These are phyloP conservation scores for Protomyces pachydermus DNA, from an alignment of 1,139 yeast species.

Conservation along the genomic window DNA sequence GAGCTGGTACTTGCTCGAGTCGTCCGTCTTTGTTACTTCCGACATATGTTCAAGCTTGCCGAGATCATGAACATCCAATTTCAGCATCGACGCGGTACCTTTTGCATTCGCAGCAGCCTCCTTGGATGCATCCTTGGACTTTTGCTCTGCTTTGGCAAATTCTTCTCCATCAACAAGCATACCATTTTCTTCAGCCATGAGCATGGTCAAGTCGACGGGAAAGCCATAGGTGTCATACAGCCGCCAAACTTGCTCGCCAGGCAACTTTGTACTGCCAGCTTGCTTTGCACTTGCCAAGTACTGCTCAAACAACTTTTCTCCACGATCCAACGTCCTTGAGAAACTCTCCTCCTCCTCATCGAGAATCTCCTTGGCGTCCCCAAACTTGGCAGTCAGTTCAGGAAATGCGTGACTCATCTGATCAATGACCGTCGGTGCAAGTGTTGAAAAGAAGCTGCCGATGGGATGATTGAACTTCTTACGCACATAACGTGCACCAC, in stretches of 20 bases:
- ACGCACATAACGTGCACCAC: conserved; percentile 96
- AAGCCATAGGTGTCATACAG: conserved; percentile 98
- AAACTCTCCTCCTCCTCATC: conserved; percentile 95
- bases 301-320: conserved; percentile 92
- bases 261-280: conserved; percentile 65
- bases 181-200: conserved; percentile 99
- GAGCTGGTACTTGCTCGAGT: conserved; percentile 53
- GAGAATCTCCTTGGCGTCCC: conserved; percentile 78
- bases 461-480: conserved; percentile 94
- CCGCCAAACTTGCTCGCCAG: conserved; percentile 97
- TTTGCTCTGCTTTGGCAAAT: conserved; percentile 82
- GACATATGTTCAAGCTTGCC: conserved; percentile 44
- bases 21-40: conserved; percentile 75
- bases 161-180: conserved; percentile 85
- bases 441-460: conserved; percentile 84
- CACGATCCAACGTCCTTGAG: conserved; percentile 92
- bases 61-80: conserved; percentile 85
- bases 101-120: conserved; percentile 84
- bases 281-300: conserved; percentile 68
- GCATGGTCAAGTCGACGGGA: conserved; percentile 95
- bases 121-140: conserved; percentile 50
- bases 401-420: conserved; percentile 83
- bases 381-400: conserved; percentile 67
- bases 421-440: conserved; percentile 87
- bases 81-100: conserved; percentile 58